These are phyloP conservation scores for Calophaca sinica DNA, from an alignment of 306 rosid species.

Conservation along the genomic window DNA sequence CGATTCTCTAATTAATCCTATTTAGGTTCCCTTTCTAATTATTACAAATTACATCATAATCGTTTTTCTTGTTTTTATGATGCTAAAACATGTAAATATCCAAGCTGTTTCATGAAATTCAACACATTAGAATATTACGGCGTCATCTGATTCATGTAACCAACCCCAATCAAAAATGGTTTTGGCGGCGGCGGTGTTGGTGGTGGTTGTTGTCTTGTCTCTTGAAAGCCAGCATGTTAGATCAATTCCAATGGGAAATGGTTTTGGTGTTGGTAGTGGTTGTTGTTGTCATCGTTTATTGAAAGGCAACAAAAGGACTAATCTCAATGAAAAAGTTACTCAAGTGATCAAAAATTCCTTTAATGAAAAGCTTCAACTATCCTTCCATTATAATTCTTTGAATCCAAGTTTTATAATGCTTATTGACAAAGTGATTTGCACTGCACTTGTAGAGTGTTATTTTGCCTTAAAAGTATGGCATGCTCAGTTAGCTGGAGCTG, in stretches of 20 bases:
- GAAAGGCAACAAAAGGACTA: slow-evolving; percentile 5
- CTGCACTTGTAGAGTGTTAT: slow-evolving; percentile 67
- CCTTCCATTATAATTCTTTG: background rate
- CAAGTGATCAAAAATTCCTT: background rate
- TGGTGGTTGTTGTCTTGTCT: background rate
- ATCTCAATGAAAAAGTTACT: background rate
- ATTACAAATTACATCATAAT: background rate
- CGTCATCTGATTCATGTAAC: background rate
- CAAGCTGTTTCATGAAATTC: background rate
- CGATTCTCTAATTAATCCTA: background rate
- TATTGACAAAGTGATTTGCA: slow-evolving; percentile 35
- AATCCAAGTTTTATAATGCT: slow-evolving; percentile 26
- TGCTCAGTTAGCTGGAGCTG: slow-evolving; percentile 91
- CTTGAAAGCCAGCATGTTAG: background rate
- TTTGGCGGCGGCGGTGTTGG: background rate
- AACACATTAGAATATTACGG: background rate
- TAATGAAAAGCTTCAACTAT: background rate
- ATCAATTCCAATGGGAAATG: background rate
- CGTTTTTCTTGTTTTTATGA: background rate
- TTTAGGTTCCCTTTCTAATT: background rate
- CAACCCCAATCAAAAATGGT: background rate
- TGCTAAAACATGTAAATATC: background rate
- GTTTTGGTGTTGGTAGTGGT: background rate
- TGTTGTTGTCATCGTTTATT: background rate
- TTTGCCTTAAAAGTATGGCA: slow-evolving; percentile 95